These are phyloP conservation scores for Sphaerulina vaccinii DNA, from an alignment of 2,329 filamentous ascomycete genomes.

Conservation along the genomic window DNA sequence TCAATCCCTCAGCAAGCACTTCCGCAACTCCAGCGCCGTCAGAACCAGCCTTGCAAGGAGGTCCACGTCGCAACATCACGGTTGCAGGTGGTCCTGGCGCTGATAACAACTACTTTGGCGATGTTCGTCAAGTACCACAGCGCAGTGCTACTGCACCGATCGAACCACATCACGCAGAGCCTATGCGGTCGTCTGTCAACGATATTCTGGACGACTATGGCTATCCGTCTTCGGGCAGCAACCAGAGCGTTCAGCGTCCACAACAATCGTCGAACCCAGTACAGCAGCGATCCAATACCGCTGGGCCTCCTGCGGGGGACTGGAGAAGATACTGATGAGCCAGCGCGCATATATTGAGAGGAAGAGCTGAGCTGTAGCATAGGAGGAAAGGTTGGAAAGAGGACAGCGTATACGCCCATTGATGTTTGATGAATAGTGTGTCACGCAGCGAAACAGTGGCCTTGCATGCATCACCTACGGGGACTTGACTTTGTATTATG, in stretches of 20 bases:
- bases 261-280: conserved; percentile 6
- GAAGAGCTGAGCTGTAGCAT: too few species aligned
- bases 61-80: conserved; percentile 16
- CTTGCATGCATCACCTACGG: too few species aligned
- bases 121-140: conserved; percentile 14
- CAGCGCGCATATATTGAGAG: background rate
- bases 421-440: too few species aligned
- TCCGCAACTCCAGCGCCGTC: conserved; percentile 2
- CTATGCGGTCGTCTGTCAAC: conserved; percentile 14
- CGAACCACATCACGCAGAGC: conserved; percentile 7
- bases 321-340: conserved; percentile 9
- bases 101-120: conserved; percentile 14
- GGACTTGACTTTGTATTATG: too few species aligned
- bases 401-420: too few species aligned
- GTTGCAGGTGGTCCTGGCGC: conserved; percentile 12
- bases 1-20: conserved; percentile 31
- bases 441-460: too few species aligned
- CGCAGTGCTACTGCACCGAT: conserved; percentile 16
- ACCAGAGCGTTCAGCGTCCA: background rate
- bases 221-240: background rate
- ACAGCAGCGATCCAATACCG: conserved; percentile 9
- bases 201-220: conserved; percentile 31
- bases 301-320: conserved; percentile 4
- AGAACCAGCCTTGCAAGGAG: conserved; percentile 1
- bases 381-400: background rate